Evolutionary conservation across 768 basidiomycete genomes (phyloP).

Genomic region (Boletus subparvulus): DNA sequence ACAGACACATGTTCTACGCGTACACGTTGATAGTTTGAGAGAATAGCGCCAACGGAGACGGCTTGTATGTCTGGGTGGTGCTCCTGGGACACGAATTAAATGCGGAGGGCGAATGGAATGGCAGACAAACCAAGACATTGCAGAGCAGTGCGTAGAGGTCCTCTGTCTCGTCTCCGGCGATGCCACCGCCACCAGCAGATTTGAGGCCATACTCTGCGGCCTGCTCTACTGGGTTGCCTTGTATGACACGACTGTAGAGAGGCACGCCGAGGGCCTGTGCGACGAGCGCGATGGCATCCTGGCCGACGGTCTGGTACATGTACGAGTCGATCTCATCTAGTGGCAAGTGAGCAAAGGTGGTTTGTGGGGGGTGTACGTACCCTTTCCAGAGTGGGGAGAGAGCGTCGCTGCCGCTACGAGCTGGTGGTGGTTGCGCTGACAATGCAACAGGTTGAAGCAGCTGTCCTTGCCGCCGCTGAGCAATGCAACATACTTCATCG

Average conservation of each 20-base stretch:
- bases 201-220: slow-evolving; percentile 84
- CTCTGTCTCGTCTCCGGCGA: slow-evolving; percentile 91
- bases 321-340: slow-evolving; percentile 98
- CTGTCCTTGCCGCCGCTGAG: slow-evolving; percentile 98
- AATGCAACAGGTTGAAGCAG: slow-evolving; percentile 93
- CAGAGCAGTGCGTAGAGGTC: slow-evolving; percentile 76
- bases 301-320: slow-evolving; percentile 98
- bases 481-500: slow-evolving; percentile 90
- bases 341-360: slow-evolving; percentile 3
- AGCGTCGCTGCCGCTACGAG: slow-evolving; percentile 88
- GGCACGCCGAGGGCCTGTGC: slow-evolving; percentile 85
- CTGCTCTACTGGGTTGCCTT: slow-evolving; percentile 77
- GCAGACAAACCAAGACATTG: slow-evolving; percentile 67
- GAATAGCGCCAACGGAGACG: slow-evolving; percentile 93
- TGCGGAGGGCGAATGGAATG: background rate
- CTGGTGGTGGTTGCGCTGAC: slow-evolving; percentile 79
- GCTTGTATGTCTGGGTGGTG: slow-evolving; percentile 80
- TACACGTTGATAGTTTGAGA: slow-evolving; percentile 96
- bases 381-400: slow-evolving; percentile 81
- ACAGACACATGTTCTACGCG: slow-evolving; percentile 96
- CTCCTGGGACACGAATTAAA: slow-evolving; percentile 40
- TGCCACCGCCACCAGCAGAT: slow-evolving; percentile 47
- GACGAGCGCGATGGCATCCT: slow-evolving; percentile 86
- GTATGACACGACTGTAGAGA: slow-evolving; percentile 78
- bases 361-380: slow-evolving; percentile 38